Conservation (phyloP, 2,329 filamentous ascomycete species). For the Diaporthe citri region DNA sequence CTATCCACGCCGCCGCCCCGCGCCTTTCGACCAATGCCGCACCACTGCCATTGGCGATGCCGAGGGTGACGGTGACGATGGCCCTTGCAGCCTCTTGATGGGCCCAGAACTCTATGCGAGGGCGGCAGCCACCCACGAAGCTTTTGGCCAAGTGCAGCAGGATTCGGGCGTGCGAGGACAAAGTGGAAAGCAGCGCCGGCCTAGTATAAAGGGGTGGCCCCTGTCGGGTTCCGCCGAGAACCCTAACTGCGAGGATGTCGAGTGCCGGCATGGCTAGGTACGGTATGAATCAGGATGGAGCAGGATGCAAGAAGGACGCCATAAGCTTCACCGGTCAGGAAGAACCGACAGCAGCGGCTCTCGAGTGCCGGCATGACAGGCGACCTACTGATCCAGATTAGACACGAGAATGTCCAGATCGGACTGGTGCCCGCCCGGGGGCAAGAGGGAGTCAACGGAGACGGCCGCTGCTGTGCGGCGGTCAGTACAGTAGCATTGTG, state of each 20-base stretch:
- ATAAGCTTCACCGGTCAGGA: constrained; percentile 19
- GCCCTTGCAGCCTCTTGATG: background rate
- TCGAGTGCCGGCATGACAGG: constrained; percentile 22
- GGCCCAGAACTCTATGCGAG: background rate
- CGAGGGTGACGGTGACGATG: background rate
- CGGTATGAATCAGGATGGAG: background rate
- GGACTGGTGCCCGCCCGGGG: constrained; percentile 12
- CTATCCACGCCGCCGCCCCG: constrained; percentile 3
- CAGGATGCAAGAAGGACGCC: constrained; percentile 16
- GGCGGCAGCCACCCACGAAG: constrained; percentile 21
- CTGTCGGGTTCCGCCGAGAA: constrained; percentile 22
- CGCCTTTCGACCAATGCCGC: background rate
- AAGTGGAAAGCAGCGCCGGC: background rate
- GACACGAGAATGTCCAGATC: constrained; percentile 1
- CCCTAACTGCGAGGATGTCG: background rate
- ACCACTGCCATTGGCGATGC: background rate
- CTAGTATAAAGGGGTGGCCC: constrained; percentile 9
- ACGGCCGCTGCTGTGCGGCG: constrained; percentile 7
- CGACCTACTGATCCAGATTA: constrained; percentile 20
- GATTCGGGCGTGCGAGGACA: background rate
- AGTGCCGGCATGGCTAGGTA: constrained; percentile 26
- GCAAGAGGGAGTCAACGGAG: background rate
- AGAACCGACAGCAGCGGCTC: constrained; percentile 16
- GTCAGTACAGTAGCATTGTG: constrained; percentile 19
- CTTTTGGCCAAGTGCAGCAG: constrained; percentile 18